These are phyloP conservation scores for Sclerotinia nivalis DNA, from an alignment of 2,329 filamentous ascomycete genomes.

Conservation along the genomic window DNA sequence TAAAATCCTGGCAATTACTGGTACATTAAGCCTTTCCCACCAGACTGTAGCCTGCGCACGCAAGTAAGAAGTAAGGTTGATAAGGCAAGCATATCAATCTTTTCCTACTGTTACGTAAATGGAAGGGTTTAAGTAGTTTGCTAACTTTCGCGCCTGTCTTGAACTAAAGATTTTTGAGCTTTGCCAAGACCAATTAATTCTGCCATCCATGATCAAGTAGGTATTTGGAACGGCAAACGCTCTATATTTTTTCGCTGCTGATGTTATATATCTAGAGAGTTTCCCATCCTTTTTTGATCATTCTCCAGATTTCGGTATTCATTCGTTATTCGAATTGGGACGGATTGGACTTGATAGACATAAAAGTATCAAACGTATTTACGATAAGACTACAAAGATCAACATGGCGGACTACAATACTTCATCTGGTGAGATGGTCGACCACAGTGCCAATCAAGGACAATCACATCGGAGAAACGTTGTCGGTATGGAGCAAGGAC, in stretches of 20 bases:
- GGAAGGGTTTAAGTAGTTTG: neutral
- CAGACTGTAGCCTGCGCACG: neutral
- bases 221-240: slow-evolving; percentile 7
- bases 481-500: slow-evolving; percentile 30
- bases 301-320: slow-evolving; percentile 4
- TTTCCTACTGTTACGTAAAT: slow-evolving; percentile 19
- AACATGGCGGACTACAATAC: slow-evolving; percentile 18
- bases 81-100: neutral
- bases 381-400: slow-evolving; percentile 6
- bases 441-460: slow-evolving; percentile 4
- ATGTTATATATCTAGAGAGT: slow-evolving; percentile 8
- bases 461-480: slow-evolving; percentile 8
- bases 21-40: slow-evolving; percentile 2
- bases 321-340: slow-evolving; percentile 9
- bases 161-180: slow-evolving; percentile 13
- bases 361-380: neutral
- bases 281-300: neutral
- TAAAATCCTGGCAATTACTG: neutral
- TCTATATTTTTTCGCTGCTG: slow-evolving; percentile 2
- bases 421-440: slow-evolving; percentile 15
- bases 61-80: neutral
- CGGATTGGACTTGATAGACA: neutral
- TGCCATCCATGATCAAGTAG: slow-evolving; percentile 1
- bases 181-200: slow-evolving; percentile 13
- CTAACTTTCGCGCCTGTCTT: slow-evolving; percentile 8